A percentile compares a stretch with the other conserved stretches of the same genome.
Evolutionary conservation across 306 rosid species (phyloP).

Genomic region (Casuarina glauca): DNA sequence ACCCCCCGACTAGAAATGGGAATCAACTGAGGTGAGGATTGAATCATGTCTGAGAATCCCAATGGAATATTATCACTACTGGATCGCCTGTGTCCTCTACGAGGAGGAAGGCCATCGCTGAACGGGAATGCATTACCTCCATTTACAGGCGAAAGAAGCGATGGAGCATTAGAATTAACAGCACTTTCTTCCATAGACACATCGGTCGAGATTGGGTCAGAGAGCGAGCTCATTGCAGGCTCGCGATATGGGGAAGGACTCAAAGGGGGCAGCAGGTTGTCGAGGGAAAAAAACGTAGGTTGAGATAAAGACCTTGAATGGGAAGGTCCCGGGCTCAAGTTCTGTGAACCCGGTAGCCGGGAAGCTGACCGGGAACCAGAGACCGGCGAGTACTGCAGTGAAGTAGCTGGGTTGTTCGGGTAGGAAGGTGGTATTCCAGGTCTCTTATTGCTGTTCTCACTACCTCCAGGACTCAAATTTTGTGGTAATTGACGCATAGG

Average conservation of each 20-base stretch:
- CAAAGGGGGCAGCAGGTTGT: conserved; percentile 78
- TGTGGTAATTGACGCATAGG: conserved; percentile 32
- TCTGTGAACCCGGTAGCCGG: conserved; percentile 47
- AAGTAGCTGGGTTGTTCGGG: conserved; percentile 40
- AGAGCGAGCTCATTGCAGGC: conserved; percentile 31
- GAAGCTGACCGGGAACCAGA: conserved; percentile 37
- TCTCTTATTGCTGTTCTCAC: conserved; percentile 40
- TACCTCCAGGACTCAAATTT: conserved; percentile 35
- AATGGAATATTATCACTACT: conserved; percentile 74
- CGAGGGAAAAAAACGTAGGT: conserved; percentile 55
- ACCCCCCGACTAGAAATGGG: conserved; percentile 36
- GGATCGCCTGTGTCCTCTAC: conserved; percentile 77
- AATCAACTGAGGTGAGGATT: conserved; percentile 50
- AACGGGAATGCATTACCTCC: conserved; percentile 45
- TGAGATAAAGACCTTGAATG: conserved; percentile 76
- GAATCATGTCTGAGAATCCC: conserved; percentile 58
- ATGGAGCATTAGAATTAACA: conserved; percentile 39
- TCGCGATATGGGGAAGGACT: conserved; percentile 58
- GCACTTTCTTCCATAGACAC: conserved; percentile 59
- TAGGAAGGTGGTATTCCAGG: conserved; percentile 75
- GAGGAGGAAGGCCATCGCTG: conserved; percentile 70
- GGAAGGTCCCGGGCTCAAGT: conserved; percentile 45
- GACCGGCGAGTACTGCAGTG: conserved; percentile 44
- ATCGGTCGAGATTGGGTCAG: conserved; percentile 45
- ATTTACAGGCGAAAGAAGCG: conserved; percentile 34